Evolutionary conservation across 352 stramenopile genomes (phyloP), one percentile per base, ranked within the genome.

Genomic region (Phytophthora macrochlamydospora): DNA sequence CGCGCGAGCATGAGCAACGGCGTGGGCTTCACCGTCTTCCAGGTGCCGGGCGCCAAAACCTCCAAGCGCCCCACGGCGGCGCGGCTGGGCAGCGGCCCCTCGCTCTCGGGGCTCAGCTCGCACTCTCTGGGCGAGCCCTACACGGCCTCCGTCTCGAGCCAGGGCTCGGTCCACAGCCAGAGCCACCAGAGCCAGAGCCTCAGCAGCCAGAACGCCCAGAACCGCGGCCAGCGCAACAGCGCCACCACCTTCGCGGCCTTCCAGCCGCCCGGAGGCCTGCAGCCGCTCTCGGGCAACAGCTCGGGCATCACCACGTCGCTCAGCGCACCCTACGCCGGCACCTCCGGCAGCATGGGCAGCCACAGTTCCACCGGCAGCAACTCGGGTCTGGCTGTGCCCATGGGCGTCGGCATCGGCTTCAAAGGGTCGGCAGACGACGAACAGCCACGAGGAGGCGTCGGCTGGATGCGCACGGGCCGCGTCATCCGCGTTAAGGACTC

Each of bases 401-500:
- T 71, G 62, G 69, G 62, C 49, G 65, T 74, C 2, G 65, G 69
- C 4, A 67, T 74, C n/a, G 62, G 59, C 37, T 64, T 65, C 24
- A 62, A 54, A 6, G 51, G 53, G 28, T 54, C 58, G 29, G 61
- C 69, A 7, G 73, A 81, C 8, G 65, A 75, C 4, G 64, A 83
- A 31, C 79, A 88, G 35, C 40, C 56, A 18, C 68, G 71, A 30
- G 79, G 78, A 32, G 84, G 84, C 54, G 71, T 81, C 29, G 59
- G 67, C 28, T 92, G 81, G 81, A 90, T 91, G 79, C 71, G 79
- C 63, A 88, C 82, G 29, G 85, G 85, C 1, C 85, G 85, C 53
- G 63, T 90, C 18, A 87, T 93, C 42, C 82, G 82, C 33, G 75
- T 91, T 31, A 91, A 90, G 62, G 81, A 91, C 51, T 89, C 82